Evolutionary conservation across 2,329 filamentous ascomycete species (phyloP), one percentile per base, ranked within the genome.

Genomic region (Ophiocordyceps robertsii): DNA sequence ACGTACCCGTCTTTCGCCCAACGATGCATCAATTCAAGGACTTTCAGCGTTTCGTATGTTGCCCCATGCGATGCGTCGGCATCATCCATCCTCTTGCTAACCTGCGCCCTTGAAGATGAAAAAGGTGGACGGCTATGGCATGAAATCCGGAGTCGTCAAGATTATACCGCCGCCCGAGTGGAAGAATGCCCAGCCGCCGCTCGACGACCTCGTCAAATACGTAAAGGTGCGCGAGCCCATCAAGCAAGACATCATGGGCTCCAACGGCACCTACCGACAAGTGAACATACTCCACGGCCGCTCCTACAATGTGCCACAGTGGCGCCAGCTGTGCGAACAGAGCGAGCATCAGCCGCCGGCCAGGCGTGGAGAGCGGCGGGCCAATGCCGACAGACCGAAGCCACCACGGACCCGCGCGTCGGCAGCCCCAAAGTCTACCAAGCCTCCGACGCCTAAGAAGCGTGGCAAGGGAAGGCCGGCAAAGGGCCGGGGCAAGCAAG

Each of bases 91-190:
- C 48, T 46, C 59, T 63, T 48, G 62, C 57, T 44, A 42, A 43
- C 51, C 7, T 46, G 31, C 40, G 37, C 27, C 27, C 14, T 39
- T 37, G 16, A 45, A 82, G 77, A 80, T 82, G 72, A 77, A 80
- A 57, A 89, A 86, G 62, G 78, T 98, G 47, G 86, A 98, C 61
- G 77, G 80, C 50, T 95, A 95, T 60, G 92, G 92, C 54, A 98
- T 98, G 92, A 86, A 87, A 64, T 92, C 88, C 19, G 92, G 92
- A 31, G 95, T 98, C 53, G 80, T 96, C 57, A 96, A 98, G 66
- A 83, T 98, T 45, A 82, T 96, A 42, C 89, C 92, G 27, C 92
- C 92, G 1, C 68, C 82, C 55, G 89, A 96, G 75, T 98, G 92
- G 92, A 92, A 77, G 62, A 77, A 89, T 49, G 72, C 78, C 24